A percentile compares a stretch with the other conserved stretches of the same genome.
Conservation (phyloP, 2,329 filamentous ascomycete genomes). For the Cladosporium oxysporum region DNA sequence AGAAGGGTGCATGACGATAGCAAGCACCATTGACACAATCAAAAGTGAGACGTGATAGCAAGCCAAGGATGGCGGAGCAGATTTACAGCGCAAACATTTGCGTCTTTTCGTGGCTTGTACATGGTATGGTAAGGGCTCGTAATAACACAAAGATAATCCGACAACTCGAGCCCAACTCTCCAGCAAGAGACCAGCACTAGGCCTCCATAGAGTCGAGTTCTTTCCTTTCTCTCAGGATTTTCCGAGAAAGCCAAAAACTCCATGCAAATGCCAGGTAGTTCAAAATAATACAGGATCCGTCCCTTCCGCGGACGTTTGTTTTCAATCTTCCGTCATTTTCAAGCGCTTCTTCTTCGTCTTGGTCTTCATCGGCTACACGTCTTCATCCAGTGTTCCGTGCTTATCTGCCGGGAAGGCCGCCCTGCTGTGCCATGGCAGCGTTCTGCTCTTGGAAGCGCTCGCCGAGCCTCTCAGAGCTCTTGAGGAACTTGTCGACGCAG, state of each 20-base stretch:
- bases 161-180: background rate
- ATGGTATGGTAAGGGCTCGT: conserved; percentile 6
- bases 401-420: conserved; percentile 41
- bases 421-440: conserved; percentile 65
- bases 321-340: background rate
- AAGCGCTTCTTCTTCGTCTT: background rate
- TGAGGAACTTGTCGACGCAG: conserved; percentile 96
- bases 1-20: background rate
- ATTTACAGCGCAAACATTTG: conserved; percentile 6
- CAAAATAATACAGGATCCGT: conserved; percentile 19
- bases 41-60: background rate
- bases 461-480: conserved; percentile 83
- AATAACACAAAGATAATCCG: conserved; percentile 18
- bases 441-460: conserved; percentile 84
- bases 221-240: background rate
- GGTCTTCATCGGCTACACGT: conserved; percentile 24
- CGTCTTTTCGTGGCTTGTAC: conserved; percentile 14
- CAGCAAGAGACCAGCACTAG: conserved; percentile 8
- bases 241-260: conserved; percentile 23
- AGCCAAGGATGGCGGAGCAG: background rate
- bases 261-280: conserved; percentile 25
- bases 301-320: conserved; percentile 4
- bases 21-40: background rate
- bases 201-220: conserved; percentile 11
- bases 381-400: background rate